Conservation (phyloP, 805 yeast species). For the Phaffomyces opuntiae region DNA sequence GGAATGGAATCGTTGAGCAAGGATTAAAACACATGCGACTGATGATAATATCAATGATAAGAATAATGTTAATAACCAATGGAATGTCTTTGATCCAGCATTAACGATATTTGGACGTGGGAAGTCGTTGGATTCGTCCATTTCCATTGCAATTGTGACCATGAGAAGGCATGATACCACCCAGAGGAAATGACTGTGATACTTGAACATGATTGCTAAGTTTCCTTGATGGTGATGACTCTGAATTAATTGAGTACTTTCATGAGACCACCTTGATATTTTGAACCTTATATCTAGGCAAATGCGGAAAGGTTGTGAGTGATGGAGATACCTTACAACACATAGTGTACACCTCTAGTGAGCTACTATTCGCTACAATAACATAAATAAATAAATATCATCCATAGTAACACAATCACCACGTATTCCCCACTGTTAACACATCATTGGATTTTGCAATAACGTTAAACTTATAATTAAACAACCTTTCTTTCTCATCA, state of each 20-base stretch:
- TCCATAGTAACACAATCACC: conserved; percentile 28
- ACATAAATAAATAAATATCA: not conserved
- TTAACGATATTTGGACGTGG: conserved; percentile 33
- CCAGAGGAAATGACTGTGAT: not conserved
- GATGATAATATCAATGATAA: conserved; percentile 50
- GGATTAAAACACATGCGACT: conserved; percentile 43
- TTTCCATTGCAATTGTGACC: conserved; percentile 16
- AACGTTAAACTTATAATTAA: conserved; percentile 39
- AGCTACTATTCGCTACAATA: not conserved
- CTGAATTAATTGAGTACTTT: too few relatives aligned
- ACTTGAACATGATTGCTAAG: not conserved
- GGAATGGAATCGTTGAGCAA: conserved; percentile 43
- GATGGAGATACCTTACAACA: too few relatives aligned
- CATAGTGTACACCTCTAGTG: too few relatives aligned
- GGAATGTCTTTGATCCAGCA: conserved; percentile 50
- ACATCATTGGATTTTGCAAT: conserved; percentile 48
- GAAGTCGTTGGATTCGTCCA: conserved; percentile 26
- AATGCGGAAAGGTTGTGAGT: not conserved
- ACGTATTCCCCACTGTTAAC: conserved; percentile 46
- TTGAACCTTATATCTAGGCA: too few relatives aligned
- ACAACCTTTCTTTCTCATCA: conserved; percentile 31
- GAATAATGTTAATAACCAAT: conserved; percentile 51
- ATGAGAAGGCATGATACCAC: not conserved
- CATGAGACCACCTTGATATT: too few relatives aligned
- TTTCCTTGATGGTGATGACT: not conserved